Percentiles rank a stretch among this genome's conserved stretches.
Conservation (phyloP, 352 stramenopile species). For the Phytophthora cactorum region DNA sequence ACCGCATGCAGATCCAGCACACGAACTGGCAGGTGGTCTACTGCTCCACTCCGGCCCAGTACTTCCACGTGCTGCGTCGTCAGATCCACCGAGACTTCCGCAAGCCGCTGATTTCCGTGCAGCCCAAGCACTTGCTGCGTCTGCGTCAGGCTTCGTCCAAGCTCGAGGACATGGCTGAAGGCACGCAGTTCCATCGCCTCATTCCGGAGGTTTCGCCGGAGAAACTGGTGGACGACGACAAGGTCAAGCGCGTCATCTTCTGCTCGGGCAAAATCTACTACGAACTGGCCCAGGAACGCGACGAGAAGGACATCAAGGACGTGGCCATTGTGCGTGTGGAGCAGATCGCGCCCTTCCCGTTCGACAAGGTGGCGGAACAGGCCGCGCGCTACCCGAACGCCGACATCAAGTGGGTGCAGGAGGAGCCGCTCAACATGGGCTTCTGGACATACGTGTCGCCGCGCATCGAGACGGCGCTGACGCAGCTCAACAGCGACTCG, state of each 20-base stretch:
- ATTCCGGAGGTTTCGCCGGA: slow-evolving; percentile 82
- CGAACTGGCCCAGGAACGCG: slow-evolving; percentile 92
- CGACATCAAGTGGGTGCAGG: slow-evolving; percentile 95
- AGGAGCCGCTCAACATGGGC: slow-evolving; percentile 98
- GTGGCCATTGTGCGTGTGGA: slow-evolving; percentile 95
- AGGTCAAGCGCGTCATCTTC: slow-evolving; percentile 90
- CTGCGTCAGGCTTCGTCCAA: slow-evolving; percentile 91
- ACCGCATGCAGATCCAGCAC: slow-evolving; percentile 97
- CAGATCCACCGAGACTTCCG: slow-evolving; percentile 98
- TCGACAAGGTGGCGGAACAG: slow-evolving; percentile 94
- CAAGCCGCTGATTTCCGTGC: slow-evolving; percentile 96
- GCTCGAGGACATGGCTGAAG: slow-evolving; percentile 94
- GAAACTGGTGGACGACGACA: slow-evolving; percentile 55
- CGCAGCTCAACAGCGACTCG: slow-evolving; percentile 89
- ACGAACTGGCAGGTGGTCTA: slow-evolving; percentile 98
- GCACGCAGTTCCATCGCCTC: slow-evolving; percentile 93
- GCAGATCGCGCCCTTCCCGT: slow-evolving; percentile 98
- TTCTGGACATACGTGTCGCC: slow-evolving; percentile 94
- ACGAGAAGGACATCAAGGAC: slow-evolving; percentile 84
- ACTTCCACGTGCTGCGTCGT: slow-evolving; percentile 92
- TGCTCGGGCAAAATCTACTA: slow-evolving; percentile 98
- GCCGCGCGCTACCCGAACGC: slow-evolving; percentile 92
- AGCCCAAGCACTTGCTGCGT: slow-evolving; percentile 96
- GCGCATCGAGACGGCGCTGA: slow-evolving; percentile 95
- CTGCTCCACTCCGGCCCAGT: slow-evolving; percentile 93